Base-by-base conservation (phyloP, 768 basidiomycete genomes). In the Suillus clintonianus region DNA sequence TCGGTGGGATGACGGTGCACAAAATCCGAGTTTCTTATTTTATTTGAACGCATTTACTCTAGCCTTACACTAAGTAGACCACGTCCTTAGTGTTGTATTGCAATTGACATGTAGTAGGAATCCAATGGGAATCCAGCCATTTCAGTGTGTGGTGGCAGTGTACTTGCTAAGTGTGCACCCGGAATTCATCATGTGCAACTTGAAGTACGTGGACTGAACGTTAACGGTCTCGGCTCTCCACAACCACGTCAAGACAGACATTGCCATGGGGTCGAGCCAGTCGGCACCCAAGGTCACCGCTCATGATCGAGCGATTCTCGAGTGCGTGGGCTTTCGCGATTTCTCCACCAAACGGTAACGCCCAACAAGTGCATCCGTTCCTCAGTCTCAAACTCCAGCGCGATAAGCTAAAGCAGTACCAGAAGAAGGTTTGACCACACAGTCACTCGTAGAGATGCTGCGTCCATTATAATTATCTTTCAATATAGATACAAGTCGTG, bases 381-480 rank as follows among this genome's bases (percentile, higher is more conserved):
- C 72, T 36, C 75, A 98, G 97, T 74, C 85, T 99, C 68, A 99
- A 99, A 78, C 77, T 97, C 53, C 97, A 99, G 76, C 85, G 97
- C 39, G 97, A 99, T 79, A 98, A 96, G 76, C 79, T 99, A 65
- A 91, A 86, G 74, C 93, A 96, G 74, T 99, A 99, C 72, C 97
- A 97, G 85, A 94, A 89, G 81, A 90, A 90, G 85, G 97, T 93
- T 62, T 34, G 82, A 53, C 50, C 19, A 27, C 30, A 39, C 24
- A 36, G 47, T 34, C 57, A 24, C 63, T 30, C 17, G 53, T 45
- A 3, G 39, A 27, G 10, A 37, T 41, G 17, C 6, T n/a, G 17
- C 24, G 1, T 24, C 47, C 11, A 36, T 42, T 45, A 51, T 50
- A 9, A 36, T 42, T 45, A 51, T 50, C 17, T 27, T 59, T 47